Conservation (phyloP, 306 rosid genomes). For the Cotoneaster glaucophyllus region DNA sequence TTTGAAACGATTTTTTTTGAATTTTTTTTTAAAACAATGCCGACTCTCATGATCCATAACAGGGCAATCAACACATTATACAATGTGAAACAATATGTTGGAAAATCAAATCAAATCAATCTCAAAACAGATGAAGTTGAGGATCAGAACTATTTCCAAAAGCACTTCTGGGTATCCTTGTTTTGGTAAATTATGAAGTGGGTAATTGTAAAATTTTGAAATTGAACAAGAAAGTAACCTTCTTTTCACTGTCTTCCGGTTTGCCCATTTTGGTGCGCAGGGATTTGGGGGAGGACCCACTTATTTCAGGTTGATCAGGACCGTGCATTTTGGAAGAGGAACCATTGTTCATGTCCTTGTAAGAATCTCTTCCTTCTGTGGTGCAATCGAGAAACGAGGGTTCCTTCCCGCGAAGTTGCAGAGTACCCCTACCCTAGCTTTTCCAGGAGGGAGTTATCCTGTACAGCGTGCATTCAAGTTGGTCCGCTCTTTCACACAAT, state of each 20-base stretch:
- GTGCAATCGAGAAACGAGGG: constrained; percentile 37
- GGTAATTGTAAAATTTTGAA: constrained; percentile 21
- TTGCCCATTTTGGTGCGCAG: constrained; percentile 47
- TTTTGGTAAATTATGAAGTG: constrained; percentile 13
- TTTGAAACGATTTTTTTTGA: background rate
- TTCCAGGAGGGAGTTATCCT: background rate
- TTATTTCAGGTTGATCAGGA: constrained; percentile 45
- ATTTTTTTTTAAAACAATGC: background rate
- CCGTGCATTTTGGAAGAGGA: constrained; percentile 36
- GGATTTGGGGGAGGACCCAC: constrained; percentile 38
- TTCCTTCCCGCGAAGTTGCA: constrained; percentile 12
- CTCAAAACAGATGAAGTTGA: constrained; percentile 11
- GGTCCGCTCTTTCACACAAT: background rate
- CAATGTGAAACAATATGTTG: background rate
- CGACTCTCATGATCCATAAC: background rate
- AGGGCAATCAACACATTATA: background rate
- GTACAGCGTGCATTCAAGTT: background rate
- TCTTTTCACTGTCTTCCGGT: constrained; percentile 56
- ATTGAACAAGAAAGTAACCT: constrained; percentile 34
- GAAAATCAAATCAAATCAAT: background rate
- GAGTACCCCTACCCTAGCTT: background rate
- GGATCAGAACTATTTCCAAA: background rate
- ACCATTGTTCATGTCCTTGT: constrained; percentile 29
- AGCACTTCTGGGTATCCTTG: background rate
- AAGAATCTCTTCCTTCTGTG: background rate